phyloP scores from a whole-genome alignment of 1,139 yeast species.

The Kodamaea arcana region DNA sequence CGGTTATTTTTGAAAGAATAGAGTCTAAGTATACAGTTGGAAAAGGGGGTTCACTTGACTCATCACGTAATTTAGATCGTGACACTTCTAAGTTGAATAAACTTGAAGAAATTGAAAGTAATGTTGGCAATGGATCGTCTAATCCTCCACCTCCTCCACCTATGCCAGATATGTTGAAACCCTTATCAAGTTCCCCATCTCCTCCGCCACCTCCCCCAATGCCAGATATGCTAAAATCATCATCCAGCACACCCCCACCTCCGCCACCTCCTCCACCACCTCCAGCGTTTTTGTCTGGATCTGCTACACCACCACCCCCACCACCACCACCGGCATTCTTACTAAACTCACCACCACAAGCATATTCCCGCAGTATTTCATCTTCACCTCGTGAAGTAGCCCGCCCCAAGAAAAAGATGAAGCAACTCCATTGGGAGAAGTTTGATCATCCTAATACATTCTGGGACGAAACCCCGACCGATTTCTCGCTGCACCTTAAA shows the following conservation, averaged over 20 bases:
- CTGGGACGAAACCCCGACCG: slow-evolving; percentile 47
- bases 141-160: slow-evolving; percentile 4
- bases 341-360: slow-evolving; percentile 8
- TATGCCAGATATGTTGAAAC: slow-evolving; percentile 1
- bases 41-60: slow-evolving; percentile 16
- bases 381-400: slow-evolving; percentile 48
- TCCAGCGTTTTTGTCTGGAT: not conserved
- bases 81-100: slow-evolving; percentile 44
- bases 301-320: slow-evolving; percentile 13
- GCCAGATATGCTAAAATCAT: not conserved
- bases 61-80: slow-evolving; percentile 53
- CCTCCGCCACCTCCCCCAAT: not conserved
- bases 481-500: slow-evolving; percentile 52
- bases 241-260: not conserved
- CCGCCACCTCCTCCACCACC: slow-evolving; percentile 12
- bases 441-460: slow-evolving; percentile 65
- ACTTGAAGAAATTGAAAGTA: slow-evolving; percentile 15
- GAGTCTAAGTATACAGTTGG: slow-evolving; percentile 55
- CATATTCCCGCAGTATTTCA: slow-evolving; percentile 25
- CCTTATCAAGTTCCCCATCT: slow-evolving; percentile 1
- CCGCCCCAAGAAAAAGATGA: slow-evolving; percentile 70
- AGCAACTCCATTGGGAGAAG: slow-evolving; percentile 84
- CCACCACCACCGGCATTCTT: slow-evolving; percentile 14
- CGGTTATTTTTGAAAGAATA: slow-evolving; percentile 24
- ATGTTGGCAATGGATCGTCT: not conserved